A percentile compares a stretch with the other conserved stretches of the same genome.
Conservation (phyloP, 495 filamentous ascomycete species). For the Rostrohypoxylon terebratum region DNA sequence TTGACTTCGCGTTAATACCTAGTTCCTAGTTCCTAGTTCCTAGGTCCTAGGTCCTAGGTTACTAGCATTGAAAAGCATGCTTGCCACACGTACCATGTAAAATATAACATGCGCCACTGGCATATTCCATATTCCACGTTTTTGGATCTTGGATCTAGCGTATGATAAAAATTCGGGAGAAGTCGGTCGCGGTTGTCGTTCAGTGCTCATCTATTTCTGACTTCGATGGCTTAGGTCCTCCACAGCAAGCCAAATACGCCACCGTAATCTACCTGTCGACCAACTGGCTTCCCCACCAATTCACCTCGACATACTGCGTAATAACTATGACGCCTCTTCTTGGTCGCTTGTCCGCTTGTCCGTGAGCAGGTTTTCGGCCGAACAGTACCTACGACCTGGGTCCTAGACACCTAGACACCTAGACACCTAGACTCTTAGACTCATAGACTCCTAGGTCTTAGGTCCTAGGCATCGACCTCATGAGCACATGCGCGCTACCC, state of each 20-base stretch:
- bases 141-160: not conserved
- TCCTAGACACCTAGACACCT: no score
- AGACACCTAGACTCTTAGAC: no score
- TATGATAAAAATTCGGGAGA: slow-evolving; percentile 21
- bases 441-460: no score
- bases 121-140: slow-evolving; percentile 2
- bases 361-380: slow-evolving; percentile 3
- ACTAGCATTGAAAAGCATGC: not conserved
- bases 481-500: not conserved
- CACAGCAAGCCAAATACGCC: slow-evolving; percentile 10
- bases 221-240: not conserved
- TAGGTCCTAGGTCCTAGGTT: no score
- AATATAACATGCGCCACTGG: not conserved
- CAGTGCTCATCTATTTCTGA: not conserved
- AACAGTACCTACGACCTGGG: no score
- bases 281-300: slow-evolving; percentile 4
- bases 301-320: not conserved
- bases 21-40: no score
- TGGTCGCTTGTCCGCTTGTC: not conserved
- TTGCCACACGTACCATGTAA: not conserved
- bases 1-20: not conserved
- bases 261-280: not conserved
- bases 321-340: not conserved
- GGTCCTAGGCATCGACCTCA: not conserved
- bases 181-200: slow-evolving; percentile 14